Evolutionary conservation across 768 basidiomycete species (phyloP), one percentile per base, ranked within the genome.

Genomic region (Russula emetica): DNA sequence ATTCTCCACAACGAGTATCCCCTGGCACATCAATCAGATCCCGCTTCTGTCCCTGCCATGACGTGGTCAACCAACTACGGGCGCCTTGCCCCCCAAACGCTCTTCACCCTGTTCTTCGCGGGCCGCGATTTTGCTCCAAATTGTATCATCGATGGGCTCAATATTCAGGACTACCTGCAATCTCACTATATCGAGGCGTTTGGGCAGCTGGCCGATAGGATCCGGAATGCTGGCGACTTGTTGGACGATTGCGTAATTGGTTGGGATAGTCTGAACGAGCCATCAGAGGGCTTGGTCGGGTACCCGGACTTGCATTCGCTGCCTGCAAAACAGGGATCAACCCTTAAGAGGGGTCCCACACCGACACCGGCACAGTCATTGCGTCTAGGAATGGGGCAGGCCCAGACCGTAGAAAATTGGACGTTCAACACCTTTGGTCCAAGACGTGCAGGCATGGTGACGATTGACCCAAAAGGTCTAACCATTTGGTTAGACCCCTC

Each of bases 241-340:
- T 72, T 91, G 24, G 94, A 98, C 34, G 85, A 85, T 45, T 94
- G 93, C 67, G 83, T 99, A 13, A 87, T 98, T 54, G 97, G 97
- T 0, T 98, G 96, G 97, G 97, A 99, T 72, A 88, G 86, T 69
- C 77, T 98, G 74, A 98, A 99, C 73, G 97, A 99, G 74, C 96
- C 97, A 0, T 85, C 85, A 42, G 91, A 95, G 68, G 97, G 97
- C 0, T 79, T 92, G 45, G 80, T 85, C 40, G 84, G 81, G 2
- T 88, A 88, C 74, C 77, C 80, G 0, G 85, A 96, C 72, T 78
- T 99, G 32, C 80, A 79, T 56, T 64, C 72, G 14, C 84, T 87
- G 50, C 89, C 93, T 0, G 76, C 75, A 18, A 75, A 80, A 38
- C 92, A 94, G 71, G 85, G 85, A 1, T 82, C 85, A 13, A 85